Conservation (phyloP, 106 monocot species). For the Allium sativum region DNA sequence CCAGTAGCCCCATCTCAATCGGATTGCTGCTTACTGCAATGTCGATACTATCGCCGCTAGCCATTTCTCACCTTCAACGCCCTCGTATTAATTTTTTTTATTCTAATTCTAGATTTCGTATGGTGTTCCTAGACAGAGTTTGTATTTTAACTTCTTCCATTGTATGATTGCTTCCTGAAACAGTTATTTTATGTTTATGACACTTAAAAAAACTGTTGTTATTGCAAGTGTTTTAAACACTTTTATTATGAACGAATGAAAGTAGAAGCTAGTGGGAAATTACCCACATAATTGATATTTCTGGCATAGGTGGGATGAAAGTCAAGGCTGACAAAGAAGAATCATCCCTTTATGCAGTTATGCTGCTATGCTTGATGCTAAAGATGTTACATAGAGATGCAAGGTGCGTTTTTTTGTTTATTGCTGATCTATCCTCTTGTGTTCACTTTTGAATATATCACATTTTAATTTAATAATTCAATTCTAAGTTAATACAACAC, state of each 20-base stretch:
- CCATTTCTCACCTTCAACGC: neutral
- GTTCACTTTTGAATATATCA: neutral
- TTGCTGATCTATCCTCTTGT: neutral
- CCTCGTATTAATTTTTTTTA: too few relatives aligned
- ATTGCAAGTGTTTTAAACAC: neutral
- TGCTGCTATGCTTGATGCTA: slow-evolving; percentile 74
- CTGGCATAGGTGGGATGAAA: slow-evolving; percentile 55
- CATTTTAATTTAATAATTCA: too few relatives aligned
- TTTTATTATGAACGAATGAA: too few relatives aligned
- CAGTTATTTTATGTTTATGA: neutral
- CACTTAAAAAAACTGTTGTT: neutral
- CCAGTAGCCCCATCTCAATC: neutral
- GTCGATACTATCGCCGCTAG: neutral
- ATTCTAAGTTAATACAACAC: too few relatives aligned
- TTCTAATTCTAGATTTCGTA: too few relatives aligned
- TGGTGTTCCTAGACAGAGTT: too few relatives aligned
- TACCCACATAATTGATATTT: neutral
- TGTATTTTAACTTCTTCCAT: neutral
- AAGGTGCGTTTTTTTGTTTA: slow-evolving; percentile 23
- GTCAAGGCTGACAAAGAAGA: slow-evolving; percentile 70
- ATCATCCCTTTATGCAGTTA: slow-evolving; percentile 58
- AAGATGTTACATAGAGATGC: slow-evolving; percentile 64
- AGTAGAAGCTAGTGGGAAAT: too few relatives aligned
- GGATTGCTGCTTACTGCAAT: neutral
- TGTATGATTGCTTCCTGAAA: neutral